Evolutionary conservation across 2,329 filamentous ascomycete genomes (phyloP).

Genomic region (Cladosporium sphaerospermum): DNA sequence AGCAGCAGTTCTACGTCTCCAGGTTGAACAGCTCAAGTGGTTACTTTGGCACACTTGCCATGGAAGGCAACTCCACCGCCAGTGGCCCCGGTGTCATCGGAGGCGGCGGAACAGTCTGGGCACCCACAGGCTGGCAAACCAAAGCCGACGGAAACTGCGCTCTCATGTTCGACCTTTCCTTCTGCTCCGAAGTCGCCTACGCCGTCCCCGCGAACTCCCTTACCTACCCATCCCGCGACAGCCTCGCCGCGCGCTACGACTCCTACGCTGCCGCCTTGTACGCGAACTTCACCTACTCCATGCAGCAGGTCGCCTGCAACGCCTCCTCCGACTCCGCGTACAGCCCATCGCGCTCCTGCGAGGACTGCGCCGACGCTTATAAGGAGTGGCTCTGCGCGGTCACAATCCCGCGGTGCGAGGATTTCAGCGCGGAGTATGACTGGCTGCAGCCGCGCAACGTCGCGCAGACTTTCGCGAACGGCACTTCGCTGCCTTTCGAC

Average conservation of each 20-base stretch:
- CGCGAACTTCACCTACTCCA: constrained; percentile 69
- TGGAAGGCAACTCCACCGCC: constrained; percentile 49
- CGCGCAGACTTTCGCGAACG: constrained; percentile 36
- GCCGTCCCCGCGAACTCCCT: constrained; percentile 76
- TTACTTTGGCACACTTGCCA: constrained; percentile 69
- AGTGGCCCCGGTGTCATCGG: constrained; percentile 51
- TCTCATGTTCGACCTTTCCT: constrained; percentile 77
- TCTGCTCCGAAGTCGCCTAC: constrained; percentile 85
- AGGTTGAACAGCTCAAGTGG: constrained; percentile 64
- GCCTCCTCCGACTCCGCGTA: constrained; percentile 67
- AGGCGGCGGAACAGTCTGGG: constrained; percentile 72
- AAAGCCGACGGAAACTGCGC: constrained; percentile 79
- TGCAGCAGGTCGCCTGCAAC: constrained; percentile 82
- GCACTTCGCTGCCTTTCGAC: constrained; percentile 20
- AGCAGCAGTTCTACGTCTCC: constrained; percentile 81
- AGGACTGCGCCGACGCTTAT: constrained; percentile 72
- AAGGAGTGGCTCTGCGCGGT: constrained; percentile 94
- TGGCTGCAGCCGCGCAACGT: constrained; percentile 67
- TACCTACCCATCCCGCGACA: constrained; percentile 53
- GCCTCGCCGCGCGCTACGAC: constrained; percentile 71
- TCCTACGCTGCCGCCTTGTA: constrained; percentile 63
- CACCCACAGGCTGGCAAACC: constrained; percentile 66
- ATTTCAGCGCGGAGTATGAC: constrained; percentile 56
- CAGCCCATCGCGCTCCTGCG: constrained; percentile 71
- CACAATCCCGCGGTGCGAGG: constrained; percentile 84